Conservation (phyloP, 306 rosid genomes). For the Pterocarpus santalinus region DNA sequence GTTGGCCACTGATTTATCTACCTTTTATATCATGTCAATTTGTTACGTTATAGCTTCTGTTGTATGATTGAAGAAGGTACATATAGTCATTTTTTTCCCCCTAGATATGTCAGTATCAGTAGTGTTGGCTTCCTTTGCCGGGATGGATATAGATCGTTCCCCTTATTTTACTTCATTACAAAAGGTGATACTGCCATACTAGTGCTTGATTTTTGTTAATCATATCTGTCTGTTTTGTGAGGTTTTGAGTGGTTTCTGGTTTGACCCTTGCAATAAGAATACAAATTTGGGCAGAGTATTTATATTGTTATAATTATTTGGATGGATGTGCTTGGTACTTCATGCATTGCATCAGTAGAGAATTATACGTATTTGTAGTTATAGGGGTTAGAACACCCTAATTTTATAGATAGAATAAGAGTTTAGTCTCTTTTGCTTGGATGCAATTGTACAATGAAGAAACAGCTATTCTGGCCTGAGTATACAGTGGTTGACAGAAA, state of each 20-base stretch:
- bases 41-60: not conserved
- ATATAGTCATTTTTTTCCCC: not conserved
- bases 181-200: not conserved
- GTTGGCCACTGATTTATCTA: not conserved
- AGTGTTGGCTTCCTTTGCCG: not conserved
- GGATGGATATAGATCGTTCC: not conserved
- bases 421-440: not conserved
- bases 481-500: too few species aligned
- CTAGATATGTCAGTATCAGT: not conserved
- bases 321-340: conserved; percentile 15
- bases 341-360: conserved; percentile 25
- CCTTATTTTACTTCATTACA: not conserved
- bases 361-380: conserved; percentile 25
- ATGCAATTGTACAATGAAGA: conserved; percentile 26
- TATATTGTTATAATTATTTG: not conserved
- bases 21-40: not conserved
- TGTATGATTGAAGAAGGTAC: conserved; percentile 4
- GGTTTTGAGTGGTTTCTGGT: conserved; percentile 1
- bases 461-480: conserved; percentile 17
- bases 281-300: not conserved
- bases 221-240: not conserved
- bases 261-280: not conserved
- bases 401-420: not conserved
- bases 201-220: not conserved
- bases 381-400: not conserved